Base-by-base conservation (phyloP, 2,329 filamentous ascomycete genomes). In the Phialophora chinensis region DNA sequence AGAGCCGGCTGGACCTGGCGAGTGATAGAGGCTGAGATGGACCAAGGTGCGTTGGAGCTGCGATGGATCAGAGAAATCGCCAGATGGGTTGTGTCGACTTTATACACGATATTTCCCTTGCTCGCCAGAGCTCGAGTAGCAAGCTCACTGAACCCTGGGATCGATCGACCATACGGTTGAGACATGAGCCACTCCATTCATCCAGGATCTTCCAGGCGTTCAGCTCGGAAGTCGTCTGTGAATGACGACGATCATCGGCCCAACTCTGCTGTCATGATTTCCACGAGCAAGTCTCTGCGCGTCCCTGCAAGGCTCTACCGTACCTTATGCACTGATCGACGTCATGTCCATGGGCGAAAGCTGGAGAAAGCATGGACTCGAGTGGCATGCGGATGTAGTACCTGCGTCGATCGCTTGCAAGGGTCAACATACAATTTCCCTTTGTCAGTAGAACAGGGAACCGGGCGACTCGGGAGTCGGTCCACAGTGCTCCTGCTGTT, bases 321-420 rank as follows among this genome's bases (percentile, higher is more conserved):
- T 47, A 23, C n/a, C 33, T 25, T 52, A 20, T 35, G 47, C 49
- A 35, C 49, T 42, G 61, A 64, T 67, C 65, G 57, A 63, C 61
- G 56, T 54, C 38, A 55, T 59, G 50, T 17, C n/a, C 56, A 14
- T 7, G 2, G 38, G 29, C 27, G 14, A n/a, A 14, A 52, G n/a
- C 38, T 44, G 38, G 38, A n/a, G 38, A 44, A 44, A 44, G 38
- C 38, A 44, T 42, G 38, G 38, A 44, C 17, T 7, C 17, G 38
- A 44, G 38, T n/a, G 38, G 38, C 17, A 42, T 14, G 3, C 3
- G 33, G 10, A 38, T 5, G 3, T 12, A 42, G 64, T 62, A 66
- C 64, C 61, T 67, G 65, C 65, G 61, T 59, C 60, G 65, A 67
- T 67, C 65, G 65, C 56, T 56, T 38, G 42, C 20, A n/a, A 42